Conservation (phyloP, 331 rosid genomes). For the Stylosanthes scabra region DNA sequence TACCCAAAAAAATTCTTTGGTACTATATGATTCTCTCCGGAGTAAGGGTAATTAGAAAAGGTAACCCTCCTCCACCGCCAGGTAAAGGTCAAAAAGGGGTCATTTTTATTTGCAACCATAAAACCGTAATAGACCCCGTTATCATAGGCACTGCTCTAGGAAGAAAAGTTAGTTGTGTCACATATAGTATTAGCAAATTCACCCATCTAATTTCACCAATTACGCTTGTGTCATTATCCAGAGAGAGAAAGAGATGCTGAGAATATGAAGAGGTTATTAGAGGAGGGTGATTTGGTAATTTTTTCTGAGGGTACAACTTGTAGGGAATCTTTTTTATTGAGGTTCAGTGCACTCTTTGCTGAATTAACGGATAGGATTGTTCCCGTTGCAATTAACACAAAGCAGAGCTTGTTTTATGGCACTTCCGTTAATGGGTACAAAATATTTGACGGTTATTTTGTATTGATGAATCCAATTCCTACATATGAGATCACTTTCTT, state of each 20-base stretch:
- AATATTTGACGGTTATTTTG: conserved; percentile 87
- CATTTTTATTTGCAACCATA: conserved; percentile 80
- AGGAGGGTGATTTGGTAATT: conserved; percentile 71
- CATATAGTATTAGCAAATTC: conserved; percentile 10
- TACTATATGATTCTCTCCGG: conserved; percentile 33
- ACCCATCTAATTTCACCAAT: conserved; percentile 77
- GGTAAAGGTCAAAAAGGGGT: conserved; percentile 47
- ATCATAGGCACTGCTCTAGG: conserved; percentile 75
- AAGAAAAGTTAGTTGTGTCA: no score
- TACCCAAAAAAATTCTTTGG: no score
- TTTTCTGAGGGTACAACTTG: conserved; percentile 92
- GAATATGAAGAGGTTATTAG: conserved; percentile 66
- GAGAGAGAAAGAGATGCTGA: no score
- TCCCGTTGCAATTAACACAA: conserved; percentile 83
- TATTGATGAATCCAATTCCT: conserved; percentile 89
- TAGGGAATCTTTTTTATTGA: conserved; percentile 67
- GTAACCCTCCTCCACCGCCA: conserved; percentile 63
- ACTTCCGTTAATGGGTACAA: conserved; percentile 80
- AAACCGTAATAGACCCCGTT: conserved; percentile 77
- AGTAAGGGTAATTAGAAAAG: conserved; percentile 61
- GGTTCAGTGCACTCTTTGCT: conserved; percentile 75
- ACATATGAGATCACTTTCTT: conserved; percentile 73
- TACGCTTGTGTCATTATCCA: conserved; percentile 51
- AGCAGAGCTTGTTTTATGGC: conserved; percentile 88
- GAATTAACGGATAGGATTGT: conserved; percentile 74